A percentile compares a stretch with the other conserved stretches of the same genome.
Evolutionary conservation across 345 rosid genomes (phyloP).

Genomic region (Pistacia integerrima): DNA sequence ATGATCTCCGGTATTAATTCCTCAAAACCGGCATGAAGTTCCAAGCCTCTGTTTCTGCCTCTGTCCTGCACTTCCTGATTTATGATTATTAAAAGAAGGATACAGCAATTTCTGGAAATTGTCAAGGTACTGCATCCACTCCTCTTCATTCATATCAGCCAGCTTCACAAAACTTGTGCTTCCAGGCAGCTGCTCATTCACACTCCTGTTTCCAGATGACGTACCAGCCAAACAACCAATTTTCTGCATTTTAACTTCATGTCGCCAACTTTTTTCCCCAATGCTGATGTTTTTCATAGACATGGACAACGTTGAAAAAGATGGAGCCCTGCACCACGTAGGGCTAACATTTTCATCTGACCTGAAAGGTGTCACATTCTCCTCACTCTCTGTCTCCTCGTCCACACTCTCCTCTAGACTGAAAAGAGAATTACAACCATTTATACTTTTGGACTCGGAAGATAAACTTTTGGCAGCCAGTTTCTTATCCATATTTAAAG

Average conservation of each 20-base stretch:
- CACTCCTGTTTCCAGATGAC: constrained; percentile 50
- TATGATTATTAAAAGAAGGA: constrained; percentile 40
- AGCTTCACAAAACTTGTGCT: constrained; percentile 57
- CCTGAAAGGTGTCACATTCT: background rate
- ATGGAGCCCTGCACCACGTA: constrained; percentile 5
- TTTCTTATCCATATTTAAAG: constrained; percentile 21
- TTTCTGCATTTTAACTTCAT: constrained; percentile 32
- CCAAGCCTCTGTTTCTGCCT: constrained; percentile 66
- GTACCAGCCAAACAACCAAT: constrained; percentile 43
- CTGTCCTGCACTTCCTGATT: constrained; percentile 34
- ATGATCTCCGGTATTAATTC: background rate
- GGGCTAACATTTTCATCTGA: constrained; percentile 15
- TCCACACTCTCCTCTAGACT: constrained; percentile 39
- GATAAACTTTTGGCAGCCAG: constrained; percentile 25
- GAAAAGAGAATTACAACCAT: constrained; percentile 35
- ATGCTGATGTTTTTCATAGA: constrained; percentile 34
- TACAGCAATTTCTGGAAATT: constrained; percentile 46
- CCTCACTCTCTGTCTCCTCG: constrained; percentile 29
- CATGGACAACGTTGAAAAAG: constrained; percentile 32
- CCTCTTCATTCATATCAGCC: constrained; percentile 51
- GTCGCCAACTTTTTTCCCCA: constrained; percentile 33
- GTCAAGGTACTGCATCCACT: constrained; percentile 54
- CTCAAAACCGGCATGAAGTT: constrained; percentile 64
- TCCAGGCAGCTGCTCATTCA: constrained; percentile 50
- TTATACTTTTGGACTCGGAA: constrained; percentile 19